These are phyloP conservation scores for Lepidopterella palustris DNA, from an alignment of 495 filamentous ascomycete species.

Conservation along the genomic window DNA sequence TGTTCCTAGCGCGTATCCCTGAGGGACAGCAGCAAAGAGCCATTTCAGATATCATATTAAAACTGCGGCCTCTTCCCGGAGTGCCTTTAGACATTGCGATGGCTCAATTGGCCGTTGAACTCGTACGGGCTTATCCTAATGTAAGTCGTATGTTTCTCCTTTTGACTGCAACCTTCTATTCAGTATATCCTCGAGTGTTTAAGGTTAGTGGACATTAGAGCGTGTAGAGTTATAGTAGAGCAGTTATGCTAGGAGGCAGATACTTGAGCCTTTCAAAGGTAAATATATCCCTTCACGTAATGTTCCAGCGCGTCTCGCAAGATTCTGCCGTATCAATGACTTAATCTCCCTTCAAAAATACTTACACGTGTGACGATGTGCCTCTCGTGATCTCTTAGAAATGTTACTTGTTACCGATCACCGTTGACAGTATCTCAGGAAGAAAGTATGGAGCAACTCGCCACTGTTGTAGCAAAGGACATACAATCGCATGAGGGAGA, in stretches of 20 bases:
- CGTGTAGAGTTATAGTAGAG: too few species aligned
- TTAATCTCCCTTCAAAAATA: too few species aligned
- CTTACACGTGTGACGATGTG: too few species aligned
- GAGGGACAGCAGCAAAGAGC: neutral
- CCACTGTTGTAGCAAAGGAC: neutral
- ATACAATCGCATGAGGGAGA: neutral
- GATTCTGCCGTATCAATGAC: too few species aligned
- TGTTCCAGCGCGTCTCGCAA: too few species aligned
- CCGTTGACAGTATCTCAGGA: neutral
- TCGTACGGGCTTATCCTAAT: neutral
- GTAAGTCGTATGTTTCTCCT: neutral
- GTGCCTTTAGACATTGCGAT: neutral
- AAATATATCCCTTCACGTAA: too few species aligned
- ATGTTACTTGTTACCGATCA: neutral
- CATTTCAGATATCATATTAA: neutral
- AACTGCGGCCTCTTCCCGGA: neutral
- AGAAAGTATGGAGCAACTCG: neutral
- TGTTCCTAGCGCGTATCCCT: conserved; percentile 3
- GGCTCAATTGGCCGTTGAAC: neutral
- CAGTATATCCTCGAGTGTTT: neutral
- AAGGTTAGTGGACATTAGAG: neutral
- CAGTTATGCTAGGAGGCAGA: too few species aligned
- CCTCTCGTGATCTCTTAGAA: too few species aligned
- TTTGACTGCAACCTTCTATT: neutral
- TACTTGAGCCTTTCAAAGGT: too few species aligned